phyloP scores from a whole-genome alignment of 192 early-diverging fungal species.

The Entomortierella parvispora region DNA sequence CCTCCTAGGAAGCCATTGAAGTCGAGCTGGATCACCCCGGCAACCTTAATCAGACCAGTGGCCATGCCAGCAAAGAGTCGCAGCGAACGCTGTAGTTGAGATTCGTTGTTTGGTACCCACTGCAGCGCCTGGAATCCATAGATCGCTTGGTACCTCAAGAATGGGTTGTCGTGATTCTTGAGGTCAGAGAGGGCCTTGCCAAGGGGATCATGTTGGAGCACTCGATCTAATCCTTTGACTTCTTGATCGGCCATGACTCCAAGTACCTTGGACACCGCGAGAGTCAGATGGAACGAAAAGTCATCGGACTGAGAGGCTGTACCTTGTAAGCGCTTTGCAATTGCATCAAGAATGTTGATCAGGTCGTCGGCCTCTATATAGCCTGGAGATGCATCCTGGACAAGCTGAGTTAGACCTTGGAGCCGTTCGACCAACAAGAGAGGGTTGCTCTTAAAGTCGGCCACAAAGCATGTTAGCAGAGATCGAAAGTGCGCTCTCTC shows the following conservation, averaged over 20 bases:
- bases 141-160: not conserved
- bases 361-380: not conserved
- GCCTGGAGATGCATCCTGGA: not conserved
- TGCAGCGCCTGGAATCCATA: conserved; percentile 4
- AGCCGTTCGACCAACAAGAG: not conserved
- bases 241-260: conserved; percentile 1
- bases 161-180: not conserved
- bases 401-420: not conserved
- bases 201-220: not conserved
- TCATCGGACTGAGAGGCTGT: not conserved
- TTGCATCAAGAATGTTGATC: not conserved
- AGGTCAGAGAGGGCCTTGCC: not conserved
- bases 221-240: not conserved
- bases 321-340: not conserved
- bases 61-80: not conserved
- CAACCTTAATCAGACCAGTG: not conserved
- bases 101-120: not conserved
- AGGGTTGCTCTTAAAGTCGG: not conserved
- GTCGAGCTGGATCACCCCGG: conserved; percentile 2
- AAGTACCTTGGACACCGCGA: not conserved
- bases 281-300: not conserved
- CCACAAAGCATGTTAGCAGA: not conserved
- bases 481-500: not conserved
- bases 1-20: conserved; percentile 1
- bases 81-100: not conserved